These are phyloP conservation scores for Aspergillus persii DNA, from an alignment of 2,329 filamentous ascomycete genomes.

Conservation along the genomic window DNA sequence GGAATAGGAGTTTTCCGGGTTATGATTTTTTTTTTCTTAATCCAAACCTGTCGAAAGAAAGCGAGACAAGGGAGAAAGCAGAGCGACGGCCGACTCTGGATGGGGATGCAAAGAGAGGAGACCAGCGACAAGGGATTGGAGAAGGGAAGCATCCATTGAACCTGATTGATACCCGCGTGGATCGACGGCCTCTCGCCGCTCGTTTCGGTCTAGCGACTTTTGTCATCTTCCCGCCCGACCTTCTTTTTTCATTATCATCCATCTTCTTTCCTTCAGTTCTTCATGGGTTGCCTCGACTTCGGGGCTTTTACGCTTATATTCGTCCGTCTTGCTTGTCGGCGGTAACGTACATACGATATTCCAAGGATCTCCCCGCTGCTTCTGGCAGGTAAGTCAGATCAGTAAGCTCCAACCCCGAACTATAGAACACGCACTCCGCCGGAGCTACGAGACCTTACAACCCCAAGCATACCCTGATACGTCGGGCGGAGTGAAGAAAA, in stretches of 20 bases:
- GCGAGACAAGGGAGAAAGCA: not conserved
- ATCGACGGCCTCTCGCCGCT: conserved; percentile 25
- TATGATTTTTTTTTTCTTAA: conserved; percentile 8
- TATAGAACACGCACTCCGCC: not conserved
- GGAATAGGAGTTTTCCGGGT: conserved; percentile 5
- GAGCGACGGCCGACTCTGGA: conserved; percentile 3
- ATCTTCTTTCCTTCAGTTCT: not conserved
- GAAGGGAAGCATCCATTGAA: conserved; percentile 11
- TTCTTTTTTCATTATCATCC: not conserved
- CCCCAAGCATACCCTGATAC: not conserved
- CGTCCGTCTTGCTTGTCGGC: not conserved
- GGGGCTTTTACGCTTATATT: not conserved
- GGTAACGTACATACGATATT: too few species aligned
- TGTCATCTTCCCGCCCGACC: conserved; percentile 12
- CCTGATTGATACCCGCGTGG: conserved; percentile 22
- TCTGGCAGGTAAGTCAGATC: too few species aligned
- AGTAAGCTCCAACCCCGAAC: too few species aligned
- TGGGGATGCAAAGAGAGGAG: conserved; percentile 8
- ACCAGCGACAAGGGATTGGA: conserved; percentile 12
- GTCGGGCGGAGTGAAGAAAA: not conserved
- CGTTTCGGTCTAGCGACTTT: conserved; percentile 29
- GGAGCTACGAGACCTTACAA: not conserved
- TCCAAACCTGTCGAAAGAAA: not conserved
- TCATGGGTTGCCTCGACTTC: too few species aligned
- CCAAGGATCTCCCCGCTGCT: too few species aligned